Base-by-base conservation (phyloP, 331 rosid genomes). In the Phaseolus coccineus region DNA sequence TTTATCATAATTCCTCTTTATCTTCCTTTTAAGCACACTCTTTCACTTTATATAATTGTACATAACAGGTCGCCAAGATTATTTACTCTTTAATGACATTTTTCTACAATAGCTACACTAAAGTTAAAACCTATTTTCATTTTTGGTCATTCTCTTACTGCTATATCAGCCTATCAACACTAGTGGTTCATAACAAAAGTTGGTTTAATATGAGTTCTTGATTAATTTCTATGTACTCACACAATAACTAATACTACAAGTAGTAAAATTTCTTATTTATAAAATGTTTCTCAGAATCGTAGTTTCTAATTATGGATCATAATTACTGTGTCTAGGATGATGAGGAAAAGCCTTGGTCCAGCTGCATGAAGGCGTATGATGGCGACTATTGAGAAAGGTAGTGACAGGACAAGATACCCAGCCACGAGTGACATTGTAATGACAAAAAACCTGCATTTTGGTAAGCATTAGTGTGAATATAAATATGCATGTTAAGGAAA, bases 351-450 rank as follows among this genome's bases (percentile, higher is more conserved):
- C 76, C 93, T 88, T 74, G 87, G 77, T 81, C 92, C 94, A 46
- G 13, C 69, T 7, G 97, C 99, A 35, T 82, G 88, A 16, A 97
- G 97, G 30, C 98, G 97, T 61, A 93, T 81, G n/a, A 95, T 88
- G 78, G 88, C 6, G 7, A 95, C 89, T 0, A 95, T 71, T 40
- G 98, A 91, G 84, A 95, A 87, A 30, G 99, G 99, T 8, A 95
- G 81, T 5, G 99, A 95, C 2, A 95, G 92, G 40, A 88, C 97
- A 7, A 95, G 79, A 86, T 95, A 95, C 51, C 93, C 99, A 51
- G 82, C 84, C 30, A 93, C 96, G 0, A 95, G 7, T 27, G 93
- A 79, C 98, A 93, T 93, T 65, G 91, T 81, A 33, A 95, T 89
- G 1, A 95, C 83, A 67, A 95, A 95, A 62, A 95, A 94, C 87